Evolutionary conservation across 805 yeast species (phyloP).

Genomic region (Osmozyma mogii): DNA sequence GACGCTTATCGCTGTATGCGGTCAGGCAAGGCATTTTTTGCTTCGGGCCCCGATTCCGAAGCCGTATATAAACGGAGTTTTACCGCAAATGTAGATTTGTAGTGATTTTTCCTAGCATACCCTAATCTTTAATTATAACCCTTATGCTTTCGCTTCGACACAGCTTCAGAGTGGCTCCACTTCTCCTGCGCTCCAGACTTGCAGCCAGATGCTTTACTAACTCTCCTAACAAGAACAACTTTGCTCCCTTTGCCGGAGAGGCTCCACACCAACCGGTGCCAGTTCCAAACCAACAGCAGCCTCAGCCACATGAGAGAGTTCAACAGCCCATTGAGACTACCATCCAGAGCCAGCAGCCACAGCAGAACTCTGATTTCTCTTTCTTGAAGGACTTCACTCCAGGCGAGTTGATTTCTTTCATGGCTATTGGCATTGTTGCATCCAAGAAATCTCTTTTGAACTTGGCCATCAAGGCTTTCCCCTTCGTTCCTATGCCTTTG

Average conservation of each 20-base stretch:
- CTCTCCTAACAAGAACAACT: constrained; percentile 7
- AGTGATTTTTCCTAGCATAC: too few relatives aligned
- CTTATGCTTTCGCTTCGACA: too few relatives aligned
- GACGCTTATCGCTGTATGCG: too few relatives aligned
- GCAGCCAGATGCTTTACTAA: constrained; percentile 5
- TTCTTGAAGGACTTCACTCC: constrained; percentile 39
- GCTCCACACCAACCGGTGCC: constrained; percentile 6
- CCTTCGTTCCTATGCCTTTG: constrained; percentile 64
- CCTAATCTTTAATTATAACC: too few relatives aligned
- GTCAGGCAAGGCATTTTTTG: too few relatives aligned
- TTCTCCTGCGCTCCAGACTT: not conserved
- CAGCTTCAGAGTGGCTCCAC: not conserved
- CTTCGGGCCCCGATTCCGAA: too few relatives aligned
- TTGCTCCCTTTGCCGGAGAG: constrained; percentile 6
- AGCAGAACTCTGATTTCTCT: constrained; percentile 8
- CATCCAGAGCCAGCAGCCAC: not conserved
- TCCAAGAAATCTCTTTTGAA: constrained; percentile 55
- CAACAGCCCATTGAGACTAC: not conserved
- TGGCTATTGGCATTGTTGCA: constrained; percentile 64
- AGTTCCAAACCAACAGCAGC: constrained; percentile 5
- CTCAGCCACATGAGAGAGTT: constrained; percentile 1
- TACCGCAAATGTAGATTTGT: too few relatives aligned
- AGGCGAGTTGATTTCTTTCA: constrained; percentile 53
- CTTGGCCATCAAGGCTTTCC: constrained; percentile 57
- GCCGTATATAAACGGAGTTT: too few relatives aligned